Conservation (phyloP, 2,329 filamentous ascomycete genomes). For the Xylaria sp. region DNA sequence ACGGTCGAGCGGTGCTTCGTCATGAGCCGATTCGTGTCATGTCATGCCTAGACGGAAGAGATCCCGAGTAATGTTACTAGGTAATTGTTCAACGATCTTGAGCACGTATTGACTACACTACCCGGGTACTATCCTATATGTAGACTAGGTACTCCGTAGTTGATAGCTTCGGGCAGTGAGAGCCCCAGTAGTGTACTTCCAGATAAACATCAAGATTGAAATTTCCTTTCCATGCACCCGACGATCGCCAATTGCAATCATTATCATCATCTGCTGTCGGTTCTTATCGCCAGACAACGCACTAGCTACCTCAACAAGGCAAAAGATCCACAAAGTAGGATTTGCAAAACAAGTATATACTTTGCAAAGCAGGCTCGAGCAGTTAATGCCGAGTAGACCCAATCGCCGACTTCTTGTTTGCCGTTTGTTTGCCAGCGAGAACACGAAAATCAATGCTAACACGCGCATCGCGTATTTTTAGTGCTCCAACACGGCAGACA, state of each 20-base stretch:
- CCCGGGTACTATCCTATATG: too few species aligned
- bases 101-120: neutral
- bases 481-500: neutral
- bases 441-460: neutral
- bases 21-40: neutral
- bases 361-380: constrained; percentile 4
- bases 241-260: constrained; percentile 11
- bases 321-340: constrained; percentile 28
- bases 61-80: neutral
- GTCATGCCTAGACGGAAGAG: neutral
- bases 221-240: neutral
- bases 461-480: neutral
- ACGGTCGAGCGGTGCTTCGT: constrained; percentile 11
- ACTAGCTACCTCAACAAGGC: constrained; percentile 17
- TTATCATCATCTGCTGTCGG: neutral
- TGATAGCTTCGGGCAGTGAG: neutral
- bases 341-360: constrained; percentile 14
- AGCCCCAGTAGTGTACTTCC: neutral
- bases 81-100: neutral
- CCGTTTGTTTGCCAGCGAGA: neutral
- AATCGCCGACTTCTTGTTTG: constrained; percentile 8
- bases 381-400: neutral
- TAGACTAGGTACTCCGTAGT: too few species aligned
- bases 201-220: constrained; percentile 3
- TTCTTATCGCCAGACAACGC: constrained; percentile 3